Conservation (phyloP, 2,329 filamentous ascomycete genomes). For the Botrytis hyacinthi region DNA sequence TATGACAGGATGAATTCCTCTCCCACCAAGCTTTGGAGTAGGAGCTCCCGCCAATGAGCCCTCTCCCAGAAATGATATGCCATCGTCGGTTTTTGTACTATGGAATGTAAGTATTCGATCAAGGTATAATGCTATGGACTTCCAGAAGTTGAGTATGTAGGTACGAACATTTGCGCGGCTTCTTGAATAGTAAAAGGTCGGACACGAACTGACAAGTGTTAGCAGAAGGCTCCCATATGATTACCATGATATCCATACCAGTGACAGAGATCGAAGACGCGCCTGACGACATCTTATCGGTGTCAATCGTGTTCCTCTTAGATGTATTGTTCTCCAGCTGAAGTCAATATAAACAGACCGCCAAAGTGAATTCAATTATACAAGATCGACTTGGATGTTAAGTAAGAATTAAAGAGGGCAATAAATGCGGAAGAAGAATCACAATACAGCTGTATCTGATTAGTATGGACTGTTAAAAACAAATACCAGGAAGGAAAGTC, state of each 20-base stretch:
- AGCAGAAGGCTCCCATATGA: constrained; percentile 14
- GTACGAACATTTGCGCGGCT: constrained; percentile 77
- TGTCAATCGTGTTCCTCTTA: constrained; percentile 3
- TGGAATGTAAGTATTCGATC: constrained; percentile 25
- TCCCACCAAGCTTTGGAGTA: constrained; percentile 78
- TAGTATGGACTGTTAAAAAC: not conserved
- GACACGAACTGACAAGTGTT: constrained; percentile 55
- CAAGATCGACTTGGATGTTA: not conserved
- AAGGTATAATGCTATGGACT: too few species aligned
- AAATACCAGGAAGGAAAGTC: not conserved
- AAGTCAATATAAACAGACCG: constrained; percentile 12
- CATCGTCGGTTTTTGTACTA: constrained; percentile 66
- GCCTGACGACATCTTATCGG: constrained; percentile 24
- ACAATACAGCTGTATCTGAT: not conserved
- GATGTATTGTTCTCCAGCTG: not conserved
- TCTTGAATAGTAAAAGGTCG: constrained; percentile 82
- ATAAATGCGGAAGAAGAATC: not conserved
- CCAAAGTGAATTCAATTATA: constrained; percentile 1
- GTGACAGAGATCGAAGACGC: constrained; percentile 41
- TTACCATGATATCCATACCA: constrained; percentile 29
- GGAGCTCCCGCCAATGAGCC: constrained; percentile 88
- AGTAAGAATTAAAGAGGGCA: not conserved
- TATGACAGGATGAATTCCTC: constrained; percentile 86
- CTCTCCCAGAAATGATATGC: constrained; percentile 90
- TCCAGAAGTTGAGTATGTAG: not conserved